Evolutionary conservation across 805 yeast species (phyloP).

Genomic region (Monosporozyma aerobia): DNA sequence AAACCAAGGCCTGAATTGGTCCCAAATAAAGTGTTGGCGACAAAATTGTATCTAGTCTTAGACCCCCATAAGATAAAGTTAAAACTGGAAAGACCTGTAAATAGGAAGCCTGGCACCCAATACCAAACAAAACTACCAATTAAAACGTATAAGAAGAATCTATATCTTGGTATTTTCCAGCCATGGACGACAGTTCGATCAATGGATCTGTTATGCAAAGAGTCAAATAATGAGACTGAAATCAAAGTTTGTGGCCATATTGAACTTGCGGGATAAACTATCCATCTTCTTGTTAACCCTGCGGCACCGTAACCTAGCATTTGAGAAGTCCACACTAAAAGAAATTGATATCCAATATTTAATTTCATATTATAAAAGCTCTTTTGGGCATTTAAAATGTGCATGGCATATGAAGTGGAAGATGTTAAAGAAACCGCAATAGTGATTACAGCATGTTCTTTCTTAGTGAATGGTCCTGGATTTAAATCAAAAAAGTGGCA

Average conservation of each 20-base stretch:
- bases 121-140: slow-evolving; percentile 43
- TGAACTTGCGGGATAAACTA: slow-evolving; percentile 51
- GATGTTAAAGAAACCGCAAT: slow-evolving; percentile 38
- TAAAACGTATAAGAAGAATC: slow-evolving; percentile 39
- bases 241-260: slow-evolving; percentile 60
- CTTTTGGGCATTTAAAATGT: slow-evolving; percentile 42
- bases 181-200: slow-evolving; percentile 42
- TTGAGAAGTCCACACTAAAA: slow-evolving; percentile 49
- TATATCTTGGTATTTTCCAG: slow-evolving; percentile 47
- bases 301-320: slow-evolving; percentile 59
- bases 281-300: slow-evolving; percentile 48
- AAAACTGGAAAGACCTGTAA: slow-evolving; percentile 51
- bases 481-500: slow-evolving; percentile 33
- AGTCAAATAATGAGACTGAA: slow-evolving; percentile 46
- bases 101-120: slow-evolving; percentile 60
- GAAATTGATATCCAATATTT: slow-evolving; percentile 40
- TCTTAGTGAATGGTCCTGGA: slow-evolving; percentile 45
- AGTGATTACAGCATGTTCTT: slow-evolving; percentile 44
- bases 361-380: slow-evolving; percentile 37
- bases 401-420: slow-evolving; percentile 47
- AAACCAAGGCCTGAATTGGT: slow-evolving; percentile 45
- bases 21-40: slow-evolving; percentile 57
- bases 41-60: slow-evolving; percentile 38
- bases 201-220: slow-evolving; percentile 35
- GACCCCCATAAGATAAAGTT: slow-evolving; percentile 34